Conservation (phyloP, 116 monocot genomes). For the Phalaenopsis hybrid region DNA sequence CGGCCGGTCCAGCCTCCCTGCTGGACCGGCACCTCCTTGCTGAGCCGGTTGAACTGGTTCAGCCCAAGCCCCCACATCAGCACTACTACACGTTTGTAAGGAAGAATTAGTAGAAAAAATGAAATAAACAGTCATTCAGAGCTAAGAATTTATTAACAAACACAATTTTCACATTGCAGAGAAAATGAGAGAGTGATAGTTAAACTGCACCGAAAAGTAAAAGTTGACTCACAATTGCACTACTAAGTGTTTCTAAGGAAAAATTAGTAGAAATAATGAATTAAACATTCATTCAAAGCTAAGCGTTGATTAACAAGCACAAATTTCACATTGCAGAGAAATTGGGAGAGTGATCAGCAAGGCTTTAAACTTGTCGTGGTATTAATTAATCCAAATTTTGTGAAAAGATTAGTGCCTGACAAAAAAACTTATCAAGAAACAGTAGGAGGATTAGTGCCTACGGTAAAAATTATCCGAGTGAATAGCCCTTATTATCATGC, state of each 20-base stretch:
- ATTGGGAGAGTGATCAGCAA: neutral
- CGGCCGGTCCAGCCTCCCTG: too few relatives aligned
- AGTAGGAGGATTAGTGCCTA: neutral
- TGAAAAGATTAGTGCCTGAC: neutral
- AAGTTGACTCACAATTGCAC: neutral
- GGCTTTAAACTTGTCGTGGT: neutral
- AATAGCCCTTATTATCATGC: neutral
- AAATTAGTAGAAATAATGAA: neutral
- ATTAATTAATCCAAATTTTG: neutral
- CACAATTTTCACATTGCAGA: neutral
- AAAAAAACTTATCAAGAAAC: neutral
- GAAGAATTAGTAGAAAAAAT: neutral
- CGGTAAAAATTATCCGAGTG: neutral
- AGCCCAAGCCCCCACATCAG: too few relatives aligned
- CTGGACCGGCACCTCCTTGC: too few relatives aligned
- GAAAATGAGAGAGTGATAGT: neutral
- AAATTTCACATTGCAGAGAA: neutral
- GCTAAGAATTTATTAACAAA: neutral
- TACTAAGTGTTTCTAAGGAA: neutral
- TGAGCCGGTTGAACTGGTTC: too few relatives aligned
- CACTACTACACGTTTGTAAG: neutral
- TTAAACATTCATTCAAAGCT: neutral
- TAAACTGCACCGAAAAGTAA: too few relatives aligned
- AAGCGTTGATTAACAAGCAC: neutral
- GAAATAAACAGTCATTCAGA: neutral